Conservation (phyloP, 768 basidiomycete species). For the Boletus coccyginus region DNA sequence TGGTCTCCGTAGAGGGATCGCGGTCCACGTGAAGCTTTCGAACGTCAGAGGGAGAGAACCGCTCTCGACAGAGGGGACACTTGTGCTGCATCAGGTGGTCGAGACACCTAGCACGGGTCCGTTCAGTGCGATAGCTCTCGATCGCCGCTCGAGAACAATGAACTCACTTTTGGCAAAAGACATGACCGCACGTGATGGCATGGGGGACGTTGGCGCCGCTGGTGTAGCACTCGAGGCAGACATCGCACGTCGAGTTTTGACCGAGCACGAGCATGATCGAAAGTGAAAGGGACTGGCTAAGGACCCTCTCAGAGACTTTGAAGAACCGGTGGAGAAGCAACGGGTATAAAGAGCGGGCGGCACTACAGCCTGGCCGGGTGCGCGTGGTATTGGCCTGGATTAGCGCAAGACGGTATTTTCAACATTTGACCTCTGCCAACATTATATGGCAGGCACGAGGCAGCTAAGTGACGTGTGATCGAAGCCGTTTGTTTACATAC, state of each 20-base stretch:
- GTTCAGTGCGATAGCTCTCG: constrained; percentile 3
- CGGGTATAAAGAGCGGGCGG: constrained; percentile 24
- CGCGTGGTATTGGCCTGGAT: constrained; percentile 29
- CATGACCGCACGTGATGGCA: constrained; percentile 69
- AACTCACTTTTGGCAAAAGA: constrained; percentile 53
- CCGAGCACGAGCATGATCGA: constrained; percentile 63
- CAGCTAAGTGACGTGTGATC: constrained; percentile 35
- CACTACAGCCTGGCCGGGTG: constrained; percentile 24
- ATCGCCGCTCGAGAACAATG: constrained; percentile 20
- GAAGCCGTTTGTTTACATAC: constrained; percentile 20
- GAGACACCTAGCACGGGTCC: constrained; percentile 47
- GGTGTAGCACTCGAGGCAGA: constrained; percentile 67
- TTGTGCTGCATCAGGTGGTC: constrained; percentile 42
- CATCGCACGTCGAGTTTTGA: constrained; percentile 67
- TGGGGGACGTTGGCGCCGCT: constrained; percentile 54
- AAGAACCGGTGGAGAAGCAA: background rate
- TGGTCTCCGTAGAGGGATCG: constrained; percentile 32
- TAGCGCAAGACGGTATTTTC: constrained; percentile 23
- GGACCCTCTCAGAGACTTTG: constrained; percentile 26
- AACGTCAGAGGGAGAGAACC: constrained; percentile 45
- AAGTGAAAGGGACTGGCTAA: constrained; percentile 32
- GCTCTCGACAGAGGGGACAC: constrained; percentile 65
- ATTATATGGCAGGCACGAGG: constrained; percentile 37
- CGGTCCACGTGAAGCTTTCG: constrained; percentile 60
- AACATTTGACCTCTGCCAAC: constrained; percentile 20